These are phyloP conservation scores for Chlorella sp. DNA, from an alignment of 139 green algal genomes.

Conservation along the genomic window DNA sequence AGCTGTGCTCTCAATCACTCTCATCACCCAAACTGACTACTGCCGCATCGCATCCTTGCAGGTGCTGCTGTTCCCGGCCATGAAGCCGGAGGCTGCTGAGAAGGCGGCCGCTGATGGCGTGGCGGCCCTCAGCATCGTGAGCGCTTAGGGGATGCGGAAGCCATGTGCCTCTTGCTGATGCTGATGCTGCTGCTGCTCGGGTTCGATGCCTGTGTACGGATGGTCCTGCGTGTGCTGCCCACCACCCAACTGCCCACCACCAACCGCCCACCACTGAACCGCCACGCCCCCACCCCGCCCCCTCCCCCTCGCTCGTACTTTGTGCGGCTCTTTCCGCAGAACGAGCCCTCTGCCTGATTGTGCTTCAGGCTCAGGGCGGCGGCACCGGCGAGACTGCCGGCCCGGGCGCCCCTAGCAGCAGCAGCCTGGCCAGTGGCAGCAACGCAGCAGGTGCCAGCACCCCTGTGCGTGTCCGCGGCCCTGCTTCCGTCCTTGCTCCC, in stretches of 20 bases:
- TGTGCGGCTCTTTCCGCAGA: background rate
- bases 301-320: background rate
- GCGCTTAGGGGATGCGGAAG: background rate
- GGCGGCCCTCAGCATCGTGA: constrained; percentile 21
- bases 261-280: constrained; percentile 4
- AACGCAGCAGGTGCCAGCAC: background rate
- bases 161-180: background rate
- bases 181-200: too few relatives aligned
- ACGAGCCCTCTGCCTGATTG: constrained; percentile 22
- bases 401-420: background rate
- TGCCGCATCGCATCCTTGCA: constrained; percentile 43
- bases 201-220: too few relatives aligned
- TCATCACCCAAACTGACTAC: background rate
- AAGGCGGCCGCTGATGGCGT: constrained; percentile 8
- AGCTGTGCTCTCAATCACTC: background rate
- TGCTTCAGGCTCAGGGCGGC: background rate
- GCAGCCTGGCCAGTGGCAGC: background rate
- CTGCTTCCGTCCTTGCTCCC: background rate
- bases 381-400: background rate
- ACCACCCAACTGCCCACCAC: background rate
- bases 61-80: constrained; percentile 98
- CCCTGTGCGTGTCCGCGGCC: too few relatives aligned
- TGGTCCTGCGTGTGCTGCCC: background rate
- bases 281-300: background rate
- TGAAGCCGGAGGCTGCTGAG: constrained; percentile 88